Evolutionary conservation across 495 filamentous ascomycete species (phyloP).

Genomic region (Aspergillus haitiensis): DNA sequence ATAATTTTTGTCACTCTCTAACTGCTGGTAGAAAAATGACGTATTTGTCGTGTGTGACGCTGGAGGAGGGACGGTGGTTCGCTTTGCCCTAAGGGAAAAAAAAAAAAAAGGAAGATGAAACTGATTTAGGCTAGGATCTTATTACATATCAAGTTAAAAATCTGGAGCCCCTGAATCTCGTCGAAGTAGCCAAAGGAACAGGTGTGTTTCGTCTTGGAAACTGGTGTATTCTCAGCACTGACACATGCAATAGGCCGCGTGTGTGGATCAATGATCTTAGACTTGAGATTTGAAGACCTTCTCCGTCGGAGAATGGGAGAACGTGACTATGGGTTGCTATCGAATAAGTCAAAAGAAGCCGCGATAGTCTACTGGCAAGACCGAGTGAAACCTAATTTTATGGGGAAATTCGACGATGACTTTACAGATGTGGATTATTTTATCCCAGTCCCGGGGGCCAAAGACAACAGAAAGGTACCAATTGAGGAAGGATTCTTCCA

Average conservation of each 20-base stretch:
- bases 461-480: slow-evolving; percentile 12
- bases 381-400: slow-evolving; percentile 25
- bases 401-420: slow-evolving; percentile 11
- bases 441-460: slow-evolving; percentile 26
- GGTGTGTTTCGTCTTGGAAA: slow-evolving; percentile 18
- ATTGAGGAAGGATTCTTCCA: slow-evolving; percentile 24
- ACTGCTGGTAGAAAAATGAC: slow-evolving; percentile 34
- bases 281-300: slow-evolving; percentile 47
- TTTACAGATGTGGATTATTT: slow-evolving; percentile 19
- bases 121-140: slow-evolving; percentile 45
- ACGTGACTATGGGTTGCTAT: slow-evolving; percentile 8
- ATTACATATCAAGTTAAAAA: slow-evolving; percentile 32
- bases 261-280: slow-evolving; percentile 59
- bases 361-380: slow-evolving; percentile 29
- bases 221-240: neutral
- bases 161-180: slow-evolving; percentile 18
- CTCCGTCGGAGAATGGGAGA: slow-evolving; percentile 36
- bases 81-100: slow-evolving; percentile 23
- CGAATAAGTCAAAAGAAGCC: slow-evolving; percentile 12
- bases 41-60: slow-evolving; percentile 58
- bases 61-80: slow-evolving; percentile 60
- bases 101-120: neutral
- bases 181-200: slow-evolving; percentile 28
- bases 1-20: neutral
- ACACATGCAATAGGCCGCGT: slow-evolving; percentile 38